Evolutionary conservation across 2,329 filamentous ascomycete genomes (phyloP).

Genomic region (Orbilia quercus): DNA sequence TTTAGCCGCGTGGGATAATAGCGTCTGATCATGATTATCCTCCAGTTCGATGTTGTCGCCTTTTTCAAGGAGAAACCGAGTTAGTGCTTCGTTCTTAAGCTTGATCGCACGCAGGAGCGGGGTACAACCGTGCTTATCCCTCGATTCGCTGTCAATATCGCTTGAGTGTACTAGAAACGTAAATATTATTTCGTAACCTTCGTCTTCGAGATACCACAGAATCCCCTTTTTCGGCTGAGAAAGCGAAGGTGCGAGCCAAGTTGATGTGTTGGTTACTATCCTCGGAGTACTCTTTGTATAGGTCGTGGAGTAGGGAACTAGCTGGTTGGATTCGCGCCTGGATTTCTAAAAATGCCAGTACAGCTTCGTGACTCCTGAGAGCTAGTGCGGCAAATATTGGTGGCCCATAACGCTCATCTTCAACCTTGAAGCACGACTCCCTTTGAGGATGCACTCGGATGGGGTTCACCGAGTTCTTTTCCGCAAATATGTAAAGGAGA

Average conservation of each 20-base stretch:
- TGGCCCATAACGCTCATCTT: conserved; percentile 61
- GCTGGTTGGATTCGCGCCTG: conserved; percentile 3
- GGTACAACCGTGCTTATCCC: background rate
- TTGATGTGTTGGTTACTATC: background rate
- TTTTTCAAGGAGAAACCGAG: background rate
- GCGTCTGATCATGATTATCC: background rate
- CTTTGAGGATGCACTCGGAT: conserved; percentile 60
- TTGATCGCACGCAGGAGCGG: background rate
- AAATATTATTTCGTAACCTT: conserved; percentile 10
- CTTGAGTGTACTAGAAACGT: conserved; percentile 10
- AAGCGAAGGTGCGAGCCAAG: conserved; percentile 22
- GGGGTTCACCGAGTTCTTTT: conserved; percentile 57
- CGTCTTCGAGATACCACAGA: background rate
- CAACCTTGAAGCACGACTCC: conserved; percentile 57
- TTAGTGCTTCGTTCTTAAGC: background rate
- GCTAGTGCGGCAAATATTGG: conserved; percentile 63
- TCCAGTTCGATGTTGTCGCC: background rate
- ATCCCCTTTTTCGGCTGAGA: conserved; percentile 5
- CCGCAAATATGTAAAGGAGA: conserved; percentile 63
- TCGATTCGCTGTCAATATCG: background rate
- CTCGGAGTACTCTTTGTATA: conserved; percentile 19
- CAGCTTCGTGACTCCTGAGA: conserved; percentile 60
- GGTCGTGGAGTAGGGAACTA: background rate
- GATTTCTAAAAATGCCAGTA: conserved; percentile 58
- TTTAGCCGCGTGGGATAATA: background rate